Conservation (phyloP, 139 green algal species). For the Chlamydomonas applanata region DNA sequence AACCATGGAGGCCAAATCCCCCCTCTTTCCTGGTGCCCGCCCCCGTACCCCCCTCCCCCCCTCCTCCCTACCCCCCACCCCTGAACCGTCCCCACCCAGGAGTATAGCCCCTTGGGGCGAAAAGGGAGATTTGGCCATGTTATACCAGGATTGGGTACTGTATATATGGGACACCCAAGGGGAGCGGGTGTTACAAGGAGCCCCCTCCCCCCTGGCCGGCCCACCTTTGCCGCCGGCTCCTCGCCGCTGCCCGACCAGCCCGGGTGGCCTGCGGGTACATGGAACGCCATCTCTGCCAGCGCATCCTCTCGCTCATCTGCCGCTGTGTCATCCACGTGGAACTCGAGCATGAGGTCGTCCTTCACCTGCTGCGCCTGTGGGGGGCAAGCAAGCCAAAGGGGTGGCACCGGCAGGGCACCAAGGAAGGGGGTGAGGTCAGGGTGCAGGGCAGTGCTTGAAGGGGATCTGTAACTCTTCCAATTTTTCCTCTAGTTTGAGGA, state of each 20-base stretch:
- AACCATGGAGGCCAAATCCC: no score
- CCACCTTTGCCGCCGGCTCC: conserved; percentile 35
- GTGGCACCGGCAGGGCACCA: no score
- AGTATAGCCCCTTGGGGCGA: no score
- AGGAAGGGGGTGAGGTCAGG: not conserved
- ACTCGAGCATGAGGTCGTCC: conserved; percentile 92
- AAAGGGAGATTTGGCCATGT: no score
- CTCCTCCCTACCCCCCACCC: no score
- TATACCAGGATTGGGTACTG: no score
- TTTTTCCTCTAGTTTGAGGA: not conserved
- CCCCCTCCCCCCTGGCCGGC: not conserved
- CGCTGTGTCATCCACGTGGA: conserved; percentile 86
- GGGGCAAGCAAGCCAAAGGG: not conserved
- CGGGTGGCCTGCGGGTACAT: conserved; percentile 50
- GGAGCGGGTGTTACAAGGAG: no score
- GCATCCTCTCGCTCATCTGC: conserved; percentile 70
- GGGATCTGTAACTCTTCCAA: not conserved
- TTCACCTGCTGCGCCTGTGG: conserved; percentile 53
- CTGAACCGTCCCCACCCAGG: no score
- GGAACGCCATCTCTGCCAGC: conserved; percentile 87
- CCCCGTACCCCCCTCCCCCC: no score
- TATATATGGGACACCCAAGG: no score
- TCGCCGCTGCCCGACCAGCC: conserved; percentile 20
- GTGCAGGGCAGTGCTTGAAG: not conserved
- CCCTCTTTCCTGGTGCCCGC: no score